phyloP scores from a whole-genome alignment of 140 eudicot genomes.

The Ambrosia hybrid region DNA sequence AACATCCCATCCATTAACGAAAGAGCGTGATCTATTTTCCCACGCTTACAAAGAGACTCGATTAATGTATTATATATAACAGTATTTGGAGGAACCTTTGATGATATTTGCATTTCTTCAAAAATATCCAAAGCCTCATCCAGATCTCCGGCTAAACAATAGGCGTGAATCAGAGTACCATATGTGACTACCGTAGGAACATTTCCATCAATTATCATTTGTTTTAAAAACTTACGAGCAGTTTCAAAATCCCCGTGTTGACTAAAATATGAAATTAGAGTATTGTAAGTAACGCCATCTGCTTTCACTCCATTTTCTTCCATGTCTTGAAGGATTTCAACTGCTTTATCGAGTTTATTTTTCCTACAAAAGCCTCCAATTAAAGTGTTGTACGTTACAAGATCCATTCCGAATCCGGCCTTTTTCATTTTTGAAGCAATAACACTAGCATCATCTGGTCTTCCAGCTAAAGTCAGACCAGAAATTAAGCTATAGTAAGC shows the following conservation, averaged over 20 bases:
- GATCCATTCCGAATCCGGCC: slow-evolving; percentile 67
- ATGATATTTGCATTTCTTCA: slow-evolving; percentile 41
- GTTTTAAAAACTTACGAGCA: slow-evolving; percentile 56
- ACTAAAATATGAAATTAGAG: slow-evolving; percentile 68
- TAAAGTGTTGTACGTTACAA: slow-evolving; percentile 61
- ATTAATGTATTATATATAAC: slow-evolving; percentile 75
- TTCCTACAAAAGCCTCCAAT: slow-evolving; percentile 79
- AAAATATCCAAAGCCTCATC: slow-evolving; percentile 66
- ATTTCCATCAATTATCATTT: slow-evolving; percentile 61
- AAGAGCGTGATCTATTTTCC: slow-evolving; percentile 55
- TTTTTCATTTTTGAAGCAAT: slow-evolving; percentile 61
- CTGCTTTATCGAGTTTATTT: slow-evolving; percentile 61
- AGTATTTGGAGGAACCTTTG: slow-evolving; percentile 59
- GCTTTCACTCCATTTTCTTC: slow-evolving; percentile 52
- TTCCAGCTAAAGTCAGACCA: slow-evolving; percentile 65
- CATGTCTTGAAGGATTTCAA: slow-evolving; percentile 68
- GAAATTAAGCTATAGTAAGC: slow-evolving; percentile 73
- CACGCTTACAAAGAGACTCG: slow-evolving; percentile 57
- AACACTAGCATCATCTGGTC: slow-evolving; percentile 60
- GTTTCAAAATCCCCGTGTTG: slow-evolving; percentile 50
- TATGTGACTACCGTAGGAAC: slow-evolving; percentile 73
- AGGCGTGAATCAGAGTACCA: slow-evolving; percentile 70
- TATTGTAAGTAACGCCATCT: slow-evolving; percentile 71
- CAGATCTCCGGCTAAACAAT: slow-evolving; percentile 56
- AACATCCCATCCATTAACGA: slow-evolving; percentile 69